phyloP scores from a whole-genome alignment of 345 rosid species.

The Aegle marmelos region DNA sequence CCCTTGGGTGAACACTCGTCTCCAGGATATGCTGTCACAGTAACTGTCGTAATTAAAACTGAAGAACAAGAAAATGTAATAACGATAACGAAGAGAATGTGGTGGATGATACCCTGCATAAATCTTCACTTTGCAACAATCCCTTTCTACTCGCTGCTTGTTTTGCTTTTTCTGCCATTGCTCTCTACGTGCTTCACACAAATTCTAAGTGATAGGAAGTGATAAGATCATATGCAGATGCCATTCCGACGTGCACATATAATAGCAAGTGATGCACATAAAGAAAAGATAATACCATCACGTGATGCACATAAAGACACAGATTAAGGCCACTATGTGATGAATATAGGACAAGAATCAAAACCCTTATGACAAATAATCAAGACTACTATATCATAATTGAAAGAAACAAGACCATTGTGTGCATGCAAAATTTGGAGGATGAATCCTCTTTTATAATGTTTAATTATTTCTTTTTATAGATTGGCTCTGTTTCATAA shows the following conservation, averaged over 20 bases:
- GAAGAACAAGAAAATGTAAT: background rate
- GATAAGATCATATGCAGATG: background rate
- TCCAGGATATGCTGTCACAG: slow-evolving; percentile 56
- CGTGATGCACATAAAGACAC: too few relatives aligned
- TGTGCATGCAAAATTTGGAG: background rate
- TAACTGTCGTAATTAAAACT: background rate
- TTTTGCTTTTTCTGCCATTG: slow-evolving; percentile 29
- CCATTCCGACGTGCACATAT: too few relatives aligned
- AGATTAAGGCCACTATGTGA: too few relatives aligned
- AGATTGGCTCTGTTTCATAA: background rate
- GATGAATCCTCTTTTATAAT: background rate
- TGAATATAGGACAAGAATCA: background rate
- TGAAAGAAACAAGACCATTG: background rate
- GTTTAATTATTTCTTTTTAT: background rate
- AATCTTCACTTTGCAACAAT: slow-evolving; percentile 44
- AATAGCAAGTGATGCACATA: too few relatives aligned
- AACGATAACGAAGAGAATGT: background rate
- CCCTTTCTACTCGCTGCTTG: slow-evolving; percentile 25
- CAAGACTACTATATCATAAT: background rate
- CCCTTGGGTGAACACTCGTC: slow-evolving; percentile 73
- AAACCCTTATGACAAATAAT: too few relatives aligned
- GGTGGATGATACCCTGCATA: slow-evolving; percentile 39
- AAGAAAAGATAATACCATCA: too few relatives aligned
- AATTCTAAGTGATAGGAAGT: background rate
- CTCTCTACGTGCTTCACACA: slow-evolving; percentile 1